Evolutionary conservation across 2,329 filamentous ascomycete species (phyloP).

Genomic region (Fusarium zealandicum): DNA sequence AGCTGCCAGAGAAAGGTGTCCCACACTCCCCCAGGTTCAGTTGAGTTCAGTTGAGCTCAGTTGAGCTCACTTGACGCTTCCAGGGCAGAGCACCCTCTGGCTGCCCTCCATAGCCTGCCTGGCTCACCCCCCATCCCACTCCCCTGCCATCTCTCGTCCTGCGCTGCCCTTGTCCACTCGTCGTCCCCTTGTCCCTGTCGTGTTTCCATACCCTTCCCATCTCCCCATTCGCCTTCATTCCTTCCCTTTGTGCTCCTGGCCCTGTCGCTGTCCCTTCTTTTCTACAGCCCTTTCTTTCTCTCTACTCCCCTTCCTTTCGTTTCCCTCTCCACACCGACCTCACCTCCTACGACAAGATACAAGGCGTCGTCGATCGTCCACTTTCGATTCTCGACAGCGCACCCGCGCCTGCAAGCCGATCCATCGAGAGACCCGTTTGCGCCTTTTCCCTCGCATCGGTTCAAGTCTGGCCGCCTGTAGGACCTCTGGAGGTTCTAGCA

Average conservation of each 20-base stretch:
- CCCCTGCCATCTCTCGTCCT: slow-evolving; percentile 23
- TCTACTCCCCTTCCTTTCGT: slow-evolving; percentile 36
- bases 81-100: too few relatives aligned
- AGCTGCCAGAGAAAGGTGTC: slow-evolving; percentile 27
- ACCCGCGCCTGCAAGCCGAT: slow-evolving; percentile 36
- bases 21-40: slow-evolving; percentile 30
- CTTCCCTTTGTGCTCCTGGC: slow-evolving; percentile 40
- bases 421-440: slow-evolving; percentile 34
- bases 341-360: slow-evolving; percentile 44
- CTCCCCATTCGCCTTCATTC: slow-evolving; percentile 45
- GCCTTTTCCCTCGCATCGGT: slow-evolving; percentile 31
- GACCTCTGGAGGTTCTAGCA: slow-evolving; percentile 43
- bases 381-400: slow-evolving; percentile 45
- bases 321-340: slow-evolving; percentile 41
- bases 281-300: slow-evolving; percentile 40
- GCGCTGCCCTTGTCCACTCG: slow-evolving; percentile 3
- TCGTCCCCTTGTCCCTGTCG: slow-evolving; percentile 43
- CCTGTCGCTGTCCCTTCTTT: slow-evolving; percentile 44
- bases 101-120: not conserved
- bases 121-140: slow-evolving; percentile 19
- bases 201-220: slow-evolving; percentile 45
- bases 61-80: not conserved
- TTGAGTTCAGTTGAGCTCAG: not conserved
- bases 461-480: slow-evolving; percentile 40
- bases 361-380: slow-evolving; percentile 46